These are phyloP conservation scores for Artomyces pyxidatus DNA, from an alignment of 768 basidiomycete genomes.

Conservation along the genomic window DNA sequence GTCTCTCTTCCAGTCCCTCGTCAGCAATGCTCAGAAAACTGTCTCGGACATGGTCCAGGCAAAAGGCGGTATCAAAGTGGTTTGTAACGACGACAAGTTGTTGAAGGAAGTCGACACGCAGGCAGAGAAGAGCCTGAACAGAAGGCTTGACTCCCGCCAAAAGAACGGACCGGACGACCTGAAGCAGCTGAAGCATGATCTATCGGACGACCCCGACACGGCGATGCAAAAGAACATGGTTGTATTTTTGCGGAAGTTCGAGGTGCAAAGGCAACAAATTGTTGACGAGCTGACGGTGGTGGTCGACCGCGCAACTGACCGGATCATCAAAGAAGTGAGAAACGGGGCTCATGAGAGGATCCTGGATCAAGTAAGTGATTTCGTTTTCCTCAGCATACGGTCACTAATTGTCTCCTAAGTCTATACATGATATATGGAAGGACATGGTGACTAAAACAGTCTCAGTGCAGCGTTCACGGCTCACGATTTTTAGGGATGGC, in stretches of 20 bases:
- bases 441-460: conserved; percentile 13
- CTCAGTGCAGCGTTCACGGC: background rate
- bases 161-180: background rate
- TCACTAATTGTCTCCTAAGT: background rate
- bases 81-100: conserved; percentile 14
- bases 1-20: conserved; percentile 9
- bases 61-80: conserved; percentile 18
- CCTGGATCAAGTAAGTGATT: conserved; percentile 1
- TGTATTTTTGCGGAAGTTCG: conserved; percentile 18
- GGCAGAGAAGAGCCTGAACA: background rate
- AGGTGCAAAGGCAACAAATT: conserved; percentile 11
- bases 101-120: conserved; percentile 15
- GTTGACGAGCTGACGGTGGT: conserved; percentile 11
- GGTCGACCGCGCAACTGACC: conserved; percentile 13
- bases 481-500: conserved; percentile 10
- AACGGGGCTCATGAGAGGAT: conserved; percentile 21
- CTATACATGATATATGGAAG: background rate
- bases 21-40: conserved; percentile 10
- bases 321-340: conserved; percentile 13
- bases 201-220: conserved; percentile 16
- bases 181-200: conserved; percentile 12
- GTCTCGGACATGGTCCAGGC: conserved; percentile 6
- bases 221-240: conserved; percentile 15
- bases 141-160: background rate
- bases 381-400: background rate